Base-by-base conservation (phyloP, 2,329 filamentous ascomycete genomes). In the Zymoseptoria crescenta region DNA sequence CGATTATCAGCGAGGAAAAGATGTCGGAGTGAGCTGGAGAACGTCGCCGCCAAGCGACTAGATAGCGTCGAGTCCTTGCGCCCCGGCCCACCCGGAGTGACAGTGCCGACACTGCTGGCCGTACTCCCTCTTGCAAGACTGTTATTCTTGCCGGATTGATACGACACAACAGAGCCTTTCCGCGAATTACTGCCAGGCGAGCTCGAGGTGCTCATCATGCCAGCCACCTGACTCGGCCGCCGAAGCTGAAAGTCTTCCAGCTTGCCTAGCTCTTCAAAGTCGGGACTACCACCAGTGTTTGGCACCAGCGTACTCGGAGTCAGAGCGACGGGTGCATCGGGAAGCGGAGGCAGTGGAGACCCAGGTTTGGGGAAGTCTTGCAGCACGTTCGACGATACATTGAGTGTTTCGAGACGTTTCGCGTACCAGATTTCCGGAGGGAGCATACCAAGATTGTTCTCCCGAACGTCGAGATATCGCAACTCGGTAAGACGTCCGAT, bases 351-450 rank as follows among this genome's bases (percentile, higher is more conserved):
- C 53, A 89, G 85, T 8, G 87, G 87, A 1, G 86, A 75, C 52
- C 80, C 79, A 21, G 90, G 90, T 71, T 96, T 96, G 0, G 94
- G 94, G 70, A 99, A 97, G 49, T 84, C 85, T 55, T 92, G 88
- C 20, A 99, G 80, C 6, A 97, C 87, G 67, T 99, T 99, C 9
- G 94, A 96, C 0, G 93, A 97, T 10, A 96, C 87, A 68, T 99
- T 99, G 60, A 99, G 82, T 0, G 88, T 93, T 74, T 97, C 92
- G 57, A 99, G 76, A 70, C 88, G 91, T 67, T 87, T 87, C 55
- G 93, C 93, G 80, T 90, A 93, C 94, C 94, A 99, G n/a, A 99
- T 82, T 70, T 99, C 94, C 70, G 89, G 85, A 1, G 94, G 94
- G 30, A 99, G 79, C 69, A 87, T 88, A 64, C 87, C 88, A 59